Base-by-base conservation (phyloP, 768 basidiomycete genomes). In the Sarcodon aspratus region DNA sequence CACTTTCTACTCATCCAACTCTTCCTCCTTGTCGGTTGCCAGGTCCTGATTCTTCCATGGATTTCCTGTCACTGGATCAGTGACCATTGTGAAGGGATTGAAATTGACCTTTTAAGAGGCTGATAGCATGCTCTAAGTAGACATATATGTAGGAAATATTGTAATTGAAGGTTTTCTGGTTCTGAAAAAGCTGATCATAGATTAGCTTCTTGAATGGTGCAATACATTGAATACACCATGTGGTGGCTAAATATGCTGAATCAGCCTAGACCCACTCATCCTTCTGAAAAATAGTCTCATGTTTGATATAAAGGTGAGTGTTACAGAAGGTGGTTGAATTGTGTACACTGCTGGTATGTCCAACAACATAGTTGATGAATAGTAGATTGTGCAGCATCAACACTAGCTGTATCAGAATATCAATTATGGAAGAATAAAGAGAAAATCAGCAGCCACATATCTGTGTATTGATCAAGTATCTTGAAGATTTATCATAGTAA, bases 191-290 rank as follows among this genome's bases (percentile, higher is more conserved):
- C 21, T 38, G 37, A 18, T 4, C 37, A 13, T 18, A 6, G 4
- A 4, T 18, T 38, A 6, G 37, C 6, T 13, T 13, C 37, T 18
- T 38, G 37, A 13, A 38, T 38, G 37, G 37, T 4, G 37, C n/a
- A n/a, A n/a, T n/a, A n/a, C n/a, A n/a, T n/a, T n/a, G 46, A 17
- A 61, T 45, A 18, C 60, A 15, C 59, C 59, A 63, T 13, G 38
- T 38, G 56, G 58, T 10, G 42, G 68, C 61, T n/a, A 65, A 62
- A 59, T 71, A 71, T 35, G 69, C 64, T 3, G 64, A 67, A 47
- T 71, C 67, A 27, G 58, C 68, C 65, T 64, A 69, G 0, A 69
- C 56, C 45, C 54, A 71, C 46, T 69, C 68, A 45, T 50, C 48
- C 0, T 56, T 56, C 2, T 61, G 51, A 1, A 69, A 45, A 12